Conservation (phyloP, 345 rosid genomes). For the Citrus trifoliata region DNA sequence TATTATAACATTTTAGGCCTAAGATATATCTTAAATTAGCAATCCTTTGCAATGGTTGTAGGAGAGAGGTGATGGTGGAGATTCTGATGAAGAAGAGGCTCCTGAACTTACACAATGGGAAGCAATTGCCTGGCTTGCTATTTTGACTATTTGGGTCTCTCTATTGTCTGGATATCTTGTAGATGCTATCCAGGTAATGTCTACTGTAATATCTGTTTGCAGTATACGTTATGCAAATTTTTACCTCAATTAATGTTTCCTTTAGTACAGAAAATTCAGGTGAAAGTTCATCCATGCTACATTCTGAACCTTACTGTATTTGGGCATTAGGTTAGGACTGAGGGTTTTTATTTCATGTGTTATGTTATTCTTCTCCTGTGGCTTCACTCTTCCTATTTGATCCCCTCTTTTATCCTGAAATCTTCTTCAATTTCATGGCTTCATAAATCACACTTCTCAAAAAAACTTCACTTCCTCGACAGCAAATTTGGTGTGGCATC, state of each 20-base stretch:
- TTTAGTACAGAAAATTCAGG: too few relatives aligned
- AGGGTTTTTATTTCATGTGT: not conserved
- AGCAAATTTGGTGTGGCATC: not conserved
- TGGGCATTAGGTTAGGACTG: not conserved
- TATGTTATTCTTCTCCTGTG: not conserved
- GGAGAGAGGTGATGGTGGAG: conserved; percentile 22
- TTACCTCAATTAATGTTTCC: not conserved
- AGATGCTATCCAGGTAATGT: conserved; percentile 74
- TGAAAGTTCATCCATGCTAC: too few relatives aligned
- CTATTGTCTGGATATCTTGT: conserved; percentile 84
- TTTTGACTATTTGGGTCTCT: conserved; percentile 86
- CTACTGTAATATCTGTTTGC: not conserved
- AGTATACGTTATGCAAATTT: not conserved
- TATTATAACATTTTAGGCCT: not conserved
- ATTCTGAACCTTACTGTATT: not conserved
- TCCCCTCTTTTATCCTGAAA: not conserved
- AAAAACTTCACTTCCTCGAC: not conserved
- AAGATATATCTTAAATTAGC: not conserved
- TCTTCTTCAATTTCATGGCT: not conserved
- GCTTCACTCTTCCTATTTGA: not conserved
- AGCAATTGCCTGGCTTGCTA: conserved; percentile 73
- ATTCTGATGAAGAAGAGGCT: conserved; percentile 45
- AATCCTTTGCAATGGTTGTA: not conserved
- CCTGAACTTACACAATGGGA: conserved; percentile 84
- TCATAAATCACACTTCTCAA: not conserved